These are phyloP conservation scores for Phytophthora capsici DNA, from an alignment of 352 stramenopile genomes.

Conservation along the genomic window DNA sequence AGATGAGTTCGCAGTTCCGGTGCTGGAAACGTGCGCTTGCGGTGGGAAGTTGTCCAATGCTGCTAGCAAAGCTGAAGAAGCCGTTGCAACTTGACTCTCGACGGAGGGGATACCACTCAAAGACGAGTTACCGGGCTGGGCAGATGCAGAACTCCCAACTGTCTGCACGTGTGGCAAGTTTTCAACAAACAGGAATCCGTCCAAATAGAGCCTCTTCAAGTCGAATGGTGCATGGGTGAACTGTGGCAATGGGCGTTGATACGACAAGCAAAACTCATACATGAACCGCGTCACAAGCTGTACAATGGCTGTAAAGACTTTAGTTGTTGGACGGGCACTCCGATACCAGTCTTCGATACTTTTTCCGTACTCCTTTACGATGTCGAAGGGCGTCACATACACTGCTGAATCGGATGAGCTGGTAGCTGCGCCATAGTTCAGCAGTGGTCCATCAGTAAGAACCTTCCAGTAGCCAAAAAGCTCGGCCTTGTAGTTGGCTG, in stretches of 20 bases:
- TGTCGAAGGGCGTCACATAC: slow-evolving; percentile 86
- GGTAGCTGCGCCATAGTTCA: slow-evolving; percentile 48
- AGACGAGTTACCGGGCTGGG: slow-evolving; percentile 11
- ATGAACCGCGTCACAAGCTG: slow-evolving; percentile 91
- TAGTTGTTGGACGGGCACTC: slow-evolving; percentile 71
- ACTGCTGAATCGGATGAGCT: slow-evolving; percentile 41
- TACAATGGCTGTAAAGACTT: slow-evolving; percentile 73
- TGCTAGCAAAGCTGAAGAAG: slow-evolving; percentile 35
- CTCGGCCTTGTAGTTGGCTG: slow-evolving; percentile 88
- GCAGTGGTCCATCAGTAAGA: slow-evolving; percentile 79
- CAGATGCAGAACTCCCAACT: slow-evolving; percentile 25
- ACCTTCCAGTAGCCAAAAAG: slow-evolving; percentile 92
- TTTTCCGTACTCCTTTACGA: slow-evolving; percentile 93
- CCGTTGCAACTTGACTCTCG: slow-evolving; percentile 20
- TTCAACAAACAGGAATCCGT: slow-evolving; percentile 82
- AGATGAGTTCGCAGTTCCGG: slow-evolving; percentile 5
- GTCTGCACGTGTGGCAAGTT: slow-evolving; percentile 57
- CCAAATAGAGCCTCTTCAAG: slow-evolving; percentile 62
- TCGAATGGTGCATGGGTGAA: slow-evolving; percentile 86
- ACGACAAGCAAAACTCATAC: slow-evolving; percentile 85
- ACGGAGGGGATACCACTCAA: slow-evolving; percentile 17
- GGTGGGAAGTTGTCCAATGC: slow-evolving; percentile 41
- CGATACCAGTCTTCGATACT: slow-evolving; percentile 90
- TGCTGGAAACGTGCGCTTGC: slow-evolving; percentile 20
- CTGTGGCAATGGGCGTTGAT: slow-evolving; percentile 67